Evolutionary conservation across 495 filamentous ascomycete species (phyloP).

Genomic region (Bombardia bombarda): DNA sequence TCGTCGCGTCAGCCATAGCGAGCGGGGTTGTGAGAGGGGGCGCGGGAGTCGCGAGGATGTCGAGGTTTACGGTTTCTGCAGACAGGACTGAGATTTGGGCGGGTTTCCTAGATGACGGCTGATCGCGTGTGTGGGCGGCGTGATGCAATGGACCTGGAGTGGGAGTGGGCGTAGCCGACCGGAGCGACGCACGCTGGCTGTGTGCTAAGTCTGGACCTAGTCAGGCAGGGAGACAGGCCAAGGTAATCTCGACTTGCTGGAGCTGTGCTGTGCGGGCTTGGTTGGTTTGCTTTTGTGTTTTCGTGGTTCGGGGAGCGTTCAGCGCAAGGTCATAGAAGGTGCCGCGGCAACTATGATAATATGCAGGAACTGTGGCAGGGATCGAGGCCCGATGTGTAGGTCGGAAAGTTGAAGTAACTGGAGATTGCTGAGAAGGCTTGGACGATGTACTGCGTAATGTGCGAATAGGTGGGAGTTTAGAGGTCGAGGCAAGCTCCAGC

Average conservation of each 20-base stretch:
- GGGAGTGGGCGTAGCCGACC: conserved; percentile 6
- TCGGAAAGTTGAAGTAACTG: background rate
- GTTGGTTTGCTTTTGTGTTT: too few species aligned
- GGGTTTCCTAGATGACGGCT: conserved; percentile 13
- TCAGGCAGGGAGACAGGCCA: too few species aligned
- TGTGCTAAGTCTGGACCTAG: too few species aligned
- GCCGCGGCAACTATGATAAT: conserved; percentile 5
- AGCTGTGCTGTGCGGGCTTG: too few species aligned
- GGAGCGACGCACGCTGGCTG: too few species aligned
- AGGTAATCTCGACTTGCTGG: too few species aligned
- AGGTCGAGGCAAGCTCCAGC: conserved; percentile 13
- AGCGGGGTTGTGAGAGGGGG: conserved; percentile 14
- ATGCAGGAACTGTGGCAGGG: conserved; percentile 1
- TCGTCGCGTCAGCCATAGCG: conserved; percentile 48
- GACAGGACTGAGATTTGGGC: conserved; percentile 10
- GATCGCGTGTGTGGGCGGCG: conserved; percentile 23
- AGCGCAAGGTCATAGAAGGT: background rate
- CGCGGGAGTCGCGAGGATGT: conserved; percentile 7
- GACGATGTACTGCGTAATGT: conserved; percentile 8
- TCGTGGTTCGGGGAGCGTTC: background rate
- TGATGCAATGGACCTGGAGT: conserved; percentile 27
- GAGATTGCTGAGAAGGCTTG: background rate
- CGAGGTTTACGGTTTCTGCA: conserved; percentile 3
- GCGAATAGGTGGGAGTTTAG: conserved; percentile 1
- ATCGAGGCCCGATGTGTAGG: conserved; percentile 4